Base-by-base conservation (phyloP, 169 alveolate species). In the Ichthyophthirius multifiliis region DNA sequence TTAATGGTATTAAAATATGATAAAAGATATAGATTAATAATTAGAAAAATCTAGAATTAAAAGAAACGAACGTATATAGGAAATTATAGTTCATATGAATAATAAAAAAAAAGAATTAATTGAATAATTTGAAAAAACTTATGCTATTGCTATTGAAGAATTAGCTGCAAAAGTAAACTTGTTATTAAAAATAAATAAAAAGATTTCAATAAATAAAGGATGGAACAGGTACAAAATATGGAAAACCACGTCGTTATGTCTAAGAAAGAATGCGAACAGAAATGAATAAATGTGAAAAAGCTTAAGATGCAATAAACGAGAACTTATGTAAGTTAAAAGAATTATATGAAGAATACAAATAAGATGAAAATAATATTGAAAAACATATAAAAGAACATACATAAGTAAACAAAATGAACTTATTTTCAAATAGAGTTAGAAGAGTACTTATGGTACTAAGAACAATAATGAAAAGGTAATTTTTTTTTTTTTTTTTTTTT, bases 201-300 rank as follows among this genome's bases (percentile, higher is more conserved):
- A 41, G 13, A 20, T 16, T 4, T 12, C 7, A 5, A 46, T 46
- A 55, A 55, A 18, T 55, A 10, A 4, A 88, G 71, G 98, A 95
- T 74, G 98, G 96, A 16, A 91, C 88, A 5, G 97, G 98, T 0
- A 93, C 92, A 82, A 92, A 89, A 35, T 95, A 85, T 82, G 96
- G 98, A 2, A 89, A 83, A 44, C 98, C 98, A 6, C 85, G 94
- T 83, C 90, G 98, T 85, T 48, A 88, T 9, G 95, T 94, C 7
- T 86, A 95, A 80, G 98, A 95, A 75, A 90, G 84, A 45, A 78
- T 93, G 73, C 86, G 95, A 78, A 89, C 93, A 16, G 96, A 93
- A 74, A 95, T 93, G 95, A 92, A 94, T 18, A 95, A 95, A 88
- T 95, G 98, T 74, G 96, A 95, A 78, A 86, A 86, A 64, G 96